Conservation (phyloP, 371 early-diverging fungal species). For the Blastocladiella emersonii region DNA sequence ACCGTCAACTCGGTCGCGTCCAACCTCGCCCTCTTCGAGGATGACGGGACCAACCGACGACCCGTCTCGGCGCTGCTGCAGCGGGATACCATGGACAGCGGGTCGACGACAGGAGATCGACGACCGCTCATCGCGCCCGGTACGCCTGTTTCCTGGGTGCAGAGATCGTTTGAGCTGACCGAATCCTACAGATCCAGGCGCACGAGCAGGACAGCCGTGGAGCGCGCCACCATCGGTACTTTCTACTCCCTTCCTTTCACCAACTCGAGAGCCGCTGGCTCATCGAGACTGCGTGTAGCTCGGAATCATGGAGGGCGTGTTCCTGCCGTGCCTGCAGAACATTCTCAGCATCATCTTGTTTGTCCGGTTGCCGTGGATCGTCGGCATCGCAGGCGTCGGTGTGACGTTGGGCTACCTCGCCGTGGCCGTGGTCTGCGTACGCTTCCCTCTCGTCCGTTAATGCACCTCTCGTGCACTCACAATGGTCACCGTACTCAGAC, state of each 20-base stretch:
- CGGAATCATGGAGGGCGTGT: slow-evolving; percentile 6
- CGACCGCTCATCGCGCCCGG: too few relatives aligned
- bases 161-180: too few relatives aligned
- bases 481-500: background rate
- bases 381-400: slow-evolving; percentile 19
- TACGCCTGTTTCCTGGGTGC: too few relatives aligned
- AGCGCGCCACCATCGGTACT: background rate
- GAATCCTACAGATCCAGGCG: too few relatives aligned
- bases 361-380: slow-evolving; percentile 19
- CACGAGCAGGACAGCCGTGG: background rate
- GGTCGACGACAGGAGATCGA: too few relatives aligned
- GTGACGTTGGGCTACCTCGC: slow-evolving; percentile 14
- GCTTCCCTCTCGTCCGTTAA: background rate
- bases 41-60: background rate
- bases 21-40: background rate
- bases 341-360: slow-evolving; percentile 15
- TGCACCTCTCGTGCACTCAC: slow-evolving; percentile 11
- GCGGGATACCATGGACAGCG: too few relatives aligned
- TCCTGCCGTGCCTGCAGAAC: slow-evolving; percentile 8
- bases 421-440: slow-evolving; percentile 8
- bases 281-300: background rate
- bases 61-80: background rate
- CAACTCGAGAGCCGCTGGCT: too few relatives aligned
- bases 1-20: background rate
- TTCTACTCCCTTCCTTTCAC: background rate